A percentile compares a stretch with the other conserved stretches of the same genome.
Conservation (phyloP, 2,329 filamentous ascomycete species). For the Gaeumannomyces sp. region DNA sequence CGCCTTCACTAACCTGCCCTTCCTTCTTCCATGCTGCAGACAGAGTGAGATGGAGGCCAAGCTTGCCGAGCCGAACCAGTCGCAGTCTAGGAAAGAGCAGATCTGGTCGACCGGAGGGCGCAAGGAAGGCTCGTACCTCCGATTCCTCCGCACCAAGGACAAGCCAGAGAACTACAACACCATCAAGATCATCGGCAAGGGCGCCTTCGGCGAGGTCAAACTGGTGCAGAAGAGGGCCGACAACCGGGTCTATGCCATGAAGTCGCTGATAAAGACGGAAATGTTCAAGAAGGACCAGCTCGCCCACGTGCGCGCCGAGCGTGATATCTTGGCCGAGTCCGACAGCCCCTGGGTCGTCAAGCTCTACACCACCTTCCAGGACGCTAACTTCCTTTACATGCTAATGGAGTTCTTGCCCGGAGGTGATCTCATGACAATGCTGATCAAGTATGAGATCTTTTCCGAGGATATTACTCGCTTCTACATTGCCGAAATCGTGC, state of each 20-base stretch:
- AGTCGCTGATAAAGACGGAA: constrained; percentile 96
- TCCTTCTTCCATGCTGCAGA: constrained; percentile 39
- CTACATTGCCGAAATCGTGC: constrained; percentile 96
- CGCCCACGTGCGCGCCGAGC: constrained; percentile 92
- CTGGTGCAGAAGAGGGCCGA: constrained; percentile 94
- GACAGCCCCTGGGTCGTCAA: constrained; percentile 99
- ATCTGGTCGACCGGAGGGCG: constrained; percentile 79
- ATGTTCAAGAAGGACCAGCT: constrained; percentile 99
- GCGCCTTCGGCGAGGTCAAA: constrained; percentile 97
- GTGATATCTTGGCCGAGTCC: constrained; percentile 97
- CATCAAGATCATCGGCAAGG: constrained; percentile 97
- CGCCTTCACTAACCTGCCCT: neutral
- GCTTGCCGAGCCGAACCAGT: constrained; percentile 69
- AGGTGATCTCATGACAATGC: constrained; percentile 98
- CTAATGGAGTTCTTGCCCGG: constrained; percentile 98
- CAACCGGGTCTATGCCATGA: constrained; percentile 96
- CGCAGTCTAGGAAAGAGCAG: constrained; percentile 70
- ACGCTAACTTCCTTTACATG: constrained; percentile 94
- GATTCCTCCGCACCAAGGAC: constrained; percentile 89
- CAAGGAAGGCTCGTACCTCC: constrained; percentile 86
- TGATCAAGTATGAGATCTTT: constrained; percentile 99
- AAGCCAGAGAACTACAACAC: constrained; percentile 92
- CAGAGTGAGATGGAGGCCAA: constrained; percentile 89
- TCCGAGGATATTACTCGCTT: constrained; percentile 97
- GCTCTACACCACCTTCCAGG: constrained; percentile 96